phyloP scores from a whole-genome alignment of 441 rosid species.

The Syzygium syzygioides region DNA sequence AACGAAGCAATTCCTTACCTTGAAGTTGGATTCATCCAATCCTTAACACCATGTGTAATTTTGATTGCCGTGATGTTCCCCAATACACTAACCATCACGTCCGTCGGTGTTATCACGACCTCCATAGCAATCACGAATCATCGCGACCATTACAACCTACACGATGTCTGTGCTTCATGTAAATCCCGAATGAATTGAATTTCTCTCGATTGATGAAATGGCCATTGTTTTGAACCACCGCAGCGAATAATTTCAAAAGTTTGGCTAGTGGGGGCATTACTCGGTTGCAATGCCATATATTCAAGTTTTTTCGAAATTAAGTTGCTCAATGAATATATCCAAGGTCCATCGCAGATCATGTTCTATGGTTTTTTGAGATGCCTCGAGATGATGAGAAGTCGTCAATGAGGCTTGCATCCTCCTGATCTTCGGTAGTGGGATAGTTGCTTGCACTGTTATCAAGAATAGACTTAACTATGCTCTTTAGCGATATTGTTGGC shows the following conservation, averaged over 20 bases:
- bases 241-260: neutral
- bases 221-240: neutral
- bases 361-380: neutral
- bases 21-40: rapidly evolving
- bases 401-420: neutral
- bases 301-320: neutral
- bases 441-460: neutral
- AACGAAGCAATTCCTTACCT: neutral
- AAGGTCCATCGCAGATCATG: neutral
- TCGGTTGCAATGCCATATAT: neutral
- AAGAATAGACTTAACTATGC: neutral
- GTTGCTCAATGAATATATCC: neutral
- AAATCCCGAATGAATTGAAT: neutral
- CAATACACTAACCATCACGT: neutral
- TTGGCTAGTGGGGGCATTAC: neutral
- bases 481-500: rapidly evolving
- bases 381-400: neutral
- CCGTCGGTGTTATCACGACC: neutral
- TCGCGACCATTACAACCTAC: neutral
- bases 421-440: neutral
- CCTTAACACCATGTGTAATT: neutral
- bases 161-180: rapidly evolving
- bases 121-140: neutral
- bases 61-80: neutral
- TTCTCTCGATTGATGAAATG: neutral